Evolutionary conservation across 2,329 filamentous ascomycete genomes (phyloP).

Genomic region (Cladosporium sp.): DNA sequence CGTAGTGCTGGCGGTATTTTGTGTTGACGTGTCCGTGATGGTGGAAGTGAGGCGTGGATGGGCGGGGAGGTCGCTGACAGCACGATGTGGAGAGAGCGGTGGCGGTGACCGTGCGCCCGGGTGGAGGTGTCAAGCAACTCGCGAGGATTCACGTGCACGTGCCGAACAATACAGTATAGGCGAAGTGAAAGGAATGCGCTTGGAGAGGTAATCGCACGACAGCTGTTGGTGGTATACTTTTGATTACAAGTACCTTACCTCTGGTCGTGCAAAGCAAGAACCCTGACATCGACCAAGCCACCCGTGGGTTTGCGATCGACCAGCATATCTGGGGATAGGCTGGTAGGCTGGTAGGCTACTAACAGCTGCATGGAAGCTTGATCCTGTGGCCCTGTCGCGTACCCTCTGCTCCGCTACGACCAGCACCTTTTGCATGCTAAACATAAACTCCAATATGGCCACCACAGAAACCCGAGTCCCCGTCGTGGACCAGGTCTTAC

Average conservation of each 20-base stretch:
- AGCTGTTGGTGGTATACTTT: background rate
- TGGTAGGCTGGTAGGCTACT: background rate
- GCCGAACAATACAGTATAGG: background rate
- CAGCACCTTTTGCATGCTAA: background rate
- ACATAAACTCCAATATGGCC: constrained; percentile 18
- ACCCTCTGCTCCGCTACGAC: background rate
- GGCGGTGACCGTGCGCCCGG: background rate
- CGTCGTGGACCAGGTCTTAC: constrained; percentile 27
- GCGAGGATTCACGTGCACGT: background rate
- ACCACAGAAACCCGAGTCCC: constrained; percentile 19
- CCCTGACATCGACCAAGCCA: background rate
- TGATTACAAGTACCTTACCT: background rate
- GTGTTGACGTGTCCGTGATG: background rate
- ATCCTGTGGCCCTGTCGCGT: background rate
- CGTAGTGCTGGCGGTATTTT: background rate
- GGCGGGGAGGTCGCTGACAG: constrained; percentile 1
- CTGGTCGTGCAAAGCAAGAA: background rate
- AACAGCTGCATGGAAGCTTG: background rate
- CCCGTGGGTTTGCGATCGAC: background rate
- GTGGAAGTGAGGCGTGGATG: background rate
- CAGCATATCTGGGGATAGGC: background rate
- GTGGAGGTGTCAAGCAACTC: background rate
- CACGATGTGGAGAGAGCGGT: constrained; percentile 1
- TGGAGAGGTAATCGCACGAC: too few species aligned
- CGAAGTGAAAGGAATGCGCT: background rate